These are phyloP conservation scores for Podospora australis DNA, from an alignment of 495 filamentous ascomycete species.

Conservation along the genomic window DNA sequence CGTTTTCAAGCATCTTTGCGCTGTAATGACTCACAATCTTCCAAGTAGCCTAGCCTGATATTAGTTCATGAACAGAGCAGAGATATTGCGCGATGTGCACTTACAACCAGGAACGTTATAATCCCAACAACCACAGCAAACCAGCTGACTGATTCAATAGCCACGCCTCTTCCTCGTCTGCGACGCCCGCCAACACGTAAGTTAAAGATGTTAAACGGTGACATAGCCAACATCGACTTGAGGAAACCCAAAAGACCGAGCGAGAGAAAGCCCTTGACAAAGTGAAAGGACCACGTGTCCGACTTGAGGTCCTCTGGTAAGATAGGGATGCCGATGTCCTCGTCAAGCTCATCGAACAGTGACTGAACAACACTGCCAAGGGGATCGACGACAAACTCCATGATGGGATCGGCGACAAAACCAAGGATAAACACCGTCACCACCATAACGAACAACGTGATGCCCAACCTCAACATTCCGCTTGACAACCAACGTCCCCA, in stretches of 20 bases:
- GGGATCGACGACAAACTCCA: conserved; percentile 80
- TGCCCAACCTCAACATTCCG: conserved; percentile 49
- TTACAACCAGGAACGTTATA: conserved; percentile 73
- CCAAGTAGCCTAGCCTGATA: conserved; percentile 69
- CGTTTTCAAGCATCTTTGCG: conserved; percentile 61
- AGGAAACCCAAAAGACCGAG: conserved; percentile 80
- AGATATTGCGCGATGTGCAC: conserved; percentile 21
- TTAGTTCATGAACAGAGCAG: conserved; percentile 17
- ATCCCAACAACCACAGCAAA: conserved; percentile 73
- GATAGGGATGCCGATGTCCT: conserved; percentile 27
- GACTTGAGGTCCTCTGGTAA: conserved; percentile 38
- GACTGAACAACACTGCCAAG: conserved; percentile 40
- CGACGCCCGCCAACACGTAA: conserved; percentile 48
- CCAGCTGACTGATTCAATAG: conserved; percentile 68
- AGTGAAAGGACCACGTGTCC: conserved; percentile 68
- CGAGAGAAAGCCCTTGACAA: conserved; percentile 78
- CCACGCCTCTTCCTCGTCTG: conserved; percentile 49
- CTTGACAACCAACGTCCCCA: conserved; percentile 73
- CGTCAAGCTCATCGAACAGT: conserved; percentile 35
- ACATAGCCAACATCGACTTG: conserved; percentile 68
- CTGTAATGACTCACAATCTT: conserved; percentile 69
- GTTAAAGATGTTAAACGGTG: conserved; percentile 72
- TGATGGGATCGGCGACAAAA: conserved; percentile 88
- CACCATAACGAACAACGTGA: conserved; percentile 66
- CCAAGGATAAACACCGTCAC: conserved; percentile 70